Conservation (phyloP, 208 protist species). For the Tritrichomonas musculus region DNA sequence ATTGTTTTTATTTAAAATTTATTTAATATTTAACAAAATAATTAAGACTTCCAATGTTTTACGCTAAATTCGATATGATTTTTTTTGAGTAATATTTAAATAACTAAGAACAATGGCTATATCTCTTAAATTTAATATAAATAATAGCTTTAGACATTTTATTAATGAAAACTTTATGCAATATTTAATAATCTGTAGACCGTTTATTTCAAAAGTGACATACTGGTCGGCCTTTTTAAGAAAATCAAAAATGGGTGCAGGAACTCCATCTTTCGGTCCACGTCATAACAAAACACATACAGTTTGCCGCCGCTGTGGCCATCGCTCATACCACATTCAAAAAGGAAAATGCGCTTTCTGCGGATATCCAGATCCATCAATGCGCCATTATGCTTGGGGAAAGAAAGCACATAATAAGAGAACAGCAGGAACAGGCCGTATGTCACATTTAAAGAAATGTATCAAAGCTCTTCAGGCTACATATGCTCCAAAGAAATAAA, state of each 20-base stretch:
- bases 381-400: slow-evolving; percentile 36
- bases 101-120: too few species aligned
- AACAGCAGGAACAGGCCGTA: neutral
- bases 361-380: slow-evolving; percentile 36
- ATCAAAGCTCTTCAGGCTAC: neutral
- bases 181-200: too few species aligned
- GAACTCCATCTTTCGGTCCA: slow-evolving; percentile 36
- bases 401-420: slow-evolving; percentile 34
- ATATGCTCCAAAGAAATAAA: slow-evolving; percentile 27
- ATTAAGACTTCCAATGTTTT: too few species aligned
- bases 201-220: too few species aligned
- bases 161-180: too few species aligned
- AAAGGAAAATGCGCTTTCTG: slow-evolving; percentile 36
- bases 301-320: slow-evolving; percentile 36
- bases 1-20: too few species aligned
- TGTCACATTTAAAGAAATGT: slow-evolving; percentile 33
- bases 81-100: too few species aligned
- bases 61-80: too few species aligned
- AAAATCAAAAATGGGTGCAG: slow-evolving; percentile 32
- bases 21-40: too few species aligned
- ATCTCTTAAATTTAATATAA: too few species aligned
- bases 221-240: too few species aligned
- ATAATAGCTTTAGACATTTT: too few species aligned
- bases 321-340: slow-evolving; percentile 23
- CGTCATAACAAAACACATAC: slow-evolving; percentile 38